Conservation (phyloP, 2,329 filamentous ascomycete species). For the Penicillium corylophilum region DNA sequence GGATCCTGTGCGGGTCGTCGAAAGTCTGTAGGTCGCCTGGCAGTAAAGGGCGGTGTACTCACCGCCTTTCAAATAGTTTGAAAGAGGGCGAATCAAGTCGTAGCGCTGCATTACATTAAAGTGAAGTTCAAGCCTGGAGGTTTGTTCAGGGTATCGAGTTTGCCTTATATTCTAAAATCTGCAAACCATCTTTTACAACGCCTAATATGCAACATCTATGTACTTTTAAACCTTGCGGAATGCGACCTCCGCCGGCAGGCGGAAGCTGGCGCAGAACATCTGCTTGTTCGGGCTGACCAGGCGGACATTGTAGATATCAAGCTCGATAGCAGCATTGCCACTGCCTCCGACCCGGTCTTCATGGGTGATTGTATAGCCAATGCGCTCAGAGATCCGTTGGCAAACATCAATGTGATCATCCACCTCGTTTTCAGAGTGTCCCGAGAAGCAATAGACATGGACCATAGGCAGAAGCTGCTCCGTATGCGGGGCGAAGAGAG, state of each 20-base stretch:
- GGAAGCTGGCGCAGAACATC: slow-evolving; percentile 95
- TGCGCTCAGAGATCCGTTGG: slow-evolving; percentile 61
- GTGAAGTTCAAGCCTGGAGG: background rate
- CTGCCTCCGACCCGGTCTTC: slow-evolving; percentile 51
- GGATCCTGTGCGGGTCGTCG: slow-evolving; percentile 6
- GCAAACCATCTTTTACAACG: slow-evolving; percentile 9
- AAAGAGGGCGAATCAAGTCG: background rate
- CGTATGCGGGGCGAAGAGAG: slow-evolving; percentile 63
- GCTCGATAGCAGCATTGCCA: slow-evolving; percentile 59
- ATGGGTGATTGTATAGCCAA: slow-evolving; percentile 59
- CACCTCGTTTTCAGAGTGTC: slow-evolving; percentile 73
- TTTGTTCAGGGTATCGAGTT: slow-evolving; percentile 19
- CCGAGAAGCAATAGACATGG: slow-evolving; percentile 92
- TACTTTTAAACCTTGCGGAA: slow-evolving; percentile 51
- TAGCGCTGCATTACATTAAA: background rate
- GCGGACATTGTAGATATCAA: slow-evolving; percentile 65
- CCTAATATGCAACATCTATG: slow-evolving; percentile 21
- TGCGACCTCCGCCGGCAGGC: slow-evolving; percentile 77
- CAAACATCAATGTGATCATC: slow-evolving; percentile 62
- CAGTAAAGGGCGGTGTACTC: slow-evolving; percentile 25
- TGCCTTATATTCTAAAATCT: slow-evolving; percentile 7
- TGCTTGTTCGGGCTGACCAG: slow-evolving; percentile 90
- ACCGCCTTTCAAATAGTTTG: slow-evolving; percentile 5
- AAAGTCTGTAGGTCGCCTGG: slow-evolving; percentile 18
- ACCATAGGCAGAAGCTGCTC: slow-evolving; percentile 69